A percentile compares a stretch with the other conserved stretches of the same genome.
These are phyloP conservation scores for Tolypocladium inflatum DNA, from an alignment of 2,329 filamentous ascomycete species.

Conservation along the genomic window DNA sequence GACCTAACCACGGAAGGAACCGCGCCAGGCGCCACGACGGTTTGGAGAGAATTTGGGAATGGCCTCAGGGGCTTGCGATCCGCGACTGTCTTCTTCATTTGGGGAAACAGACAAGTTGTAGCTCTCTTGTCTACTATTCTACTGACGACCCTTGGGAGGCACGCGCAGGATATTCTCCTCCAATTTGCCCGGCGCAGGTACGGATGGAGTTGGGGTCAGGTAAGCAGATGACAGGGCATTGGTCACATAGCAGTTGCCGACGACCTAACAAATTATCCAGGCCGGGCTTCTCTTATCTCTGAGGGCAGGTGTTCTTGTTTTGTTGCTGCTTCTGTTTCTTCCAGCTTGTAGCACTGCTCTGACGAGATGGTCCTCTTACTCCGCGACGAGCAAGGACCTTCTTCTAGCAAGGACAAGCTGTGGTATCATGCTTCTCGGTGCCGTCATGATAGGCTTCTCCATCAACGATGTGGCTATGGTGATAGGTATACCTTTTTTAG, in stretches of 20 bases:
- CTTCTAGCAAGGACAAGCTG: background rate
- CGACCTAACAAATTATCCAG: background rate
- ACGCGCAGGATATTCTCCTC: background rate
- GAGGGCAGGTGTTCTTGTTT: background rate
- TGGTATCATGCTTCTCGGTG: background rate
- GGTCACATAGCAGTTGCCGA: background rate
- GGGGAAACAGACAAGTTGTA: background rate
- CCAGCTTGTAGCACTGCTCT: background rate
- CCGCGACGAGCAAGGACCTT: background rate
- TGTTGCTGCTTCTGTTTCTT: background rate
- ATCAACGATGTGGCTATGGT: background rate
- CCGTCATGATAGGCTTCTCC: background rate
- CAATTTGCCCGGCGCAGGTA: background rate
- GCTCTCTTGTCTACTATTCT: background rate
- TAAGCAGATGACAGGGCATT: background rate
- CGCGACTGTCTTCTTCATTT: background rate
- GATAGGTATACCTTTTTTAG: background rate
- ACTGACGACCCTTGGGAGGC: background rate
- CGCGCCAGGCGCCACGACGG: background rate
- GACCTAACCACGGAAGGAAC: background rate
- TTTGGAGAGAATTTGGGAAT: background rate
- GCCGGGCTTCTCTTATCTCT: background rate
- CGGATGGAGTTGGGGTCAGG: background rate
- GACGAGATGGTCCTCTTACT: background rate
- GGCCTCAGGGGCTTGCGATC: background rate